Evolutionary conservation across 495 filamentous ascomycete genomes (phyloP), one percentile per base, ranked within the genome.

Genomic region (Sporormia fimetaria): DNA sequence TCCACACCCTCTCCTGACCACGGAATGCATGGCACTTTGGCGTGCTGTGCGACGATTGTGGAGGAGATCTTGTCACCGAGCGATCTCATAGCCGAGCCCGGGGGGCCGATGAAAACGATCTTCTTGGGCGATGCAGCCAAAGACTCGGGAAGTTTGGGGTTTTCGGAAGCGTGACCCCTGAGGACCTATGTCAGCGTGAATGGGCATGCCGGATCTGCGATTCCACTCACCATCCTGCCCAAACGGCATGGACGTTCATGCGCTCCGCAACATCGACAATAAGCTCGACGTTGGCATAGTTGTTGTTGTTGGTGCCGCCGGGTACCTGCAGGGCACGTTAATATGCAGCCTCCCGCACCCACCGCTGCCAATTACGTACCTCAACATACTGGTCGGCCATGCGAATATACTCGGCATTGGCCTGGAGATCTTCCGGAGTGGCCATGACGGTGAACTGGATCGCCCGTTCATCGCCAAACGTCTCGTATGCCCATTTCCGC

Each of bases 361-460:
- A 32, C 11, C 18, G 10, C 32, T 34, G 20, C 11, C 26, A 40
- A 7, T 20, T 30, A 49, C 67, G 24, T 55, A 92, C 86, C 68
- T 99, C 90, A 45, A 96, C 90, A 59, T 99, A 99, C 72, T 94
- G 83, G 61, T 99, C 90, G 1, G 90, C 90, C 92, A 99, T 94
- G 51, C 90, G 75, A 59, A 99, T 99, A 63, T 99, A 99, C 66
- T 99, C 90, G 35, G 90, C 92, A 62, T 99, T 99, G 45, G 88
- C 90, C 57, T 76, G 74, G 52, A 99, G 65, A 81, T 99, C 90
- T 65, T 99, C 90, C n/a, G 90, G 90, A 29, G 90, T 99, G 48
- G 90, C 90, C 90, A 99, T 99, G 47, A 95, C 90, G 37, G 92
- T 96, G 62, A 99, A 96, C 57, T 95, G 90, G 61, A 99, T 94